Percentiles rank a stretch among this genome's conserved stretches.
Conservation (phyloP, 2,329 filamentous ascomycete species). For the Phyllosticta paracitricarpa region DNA sequence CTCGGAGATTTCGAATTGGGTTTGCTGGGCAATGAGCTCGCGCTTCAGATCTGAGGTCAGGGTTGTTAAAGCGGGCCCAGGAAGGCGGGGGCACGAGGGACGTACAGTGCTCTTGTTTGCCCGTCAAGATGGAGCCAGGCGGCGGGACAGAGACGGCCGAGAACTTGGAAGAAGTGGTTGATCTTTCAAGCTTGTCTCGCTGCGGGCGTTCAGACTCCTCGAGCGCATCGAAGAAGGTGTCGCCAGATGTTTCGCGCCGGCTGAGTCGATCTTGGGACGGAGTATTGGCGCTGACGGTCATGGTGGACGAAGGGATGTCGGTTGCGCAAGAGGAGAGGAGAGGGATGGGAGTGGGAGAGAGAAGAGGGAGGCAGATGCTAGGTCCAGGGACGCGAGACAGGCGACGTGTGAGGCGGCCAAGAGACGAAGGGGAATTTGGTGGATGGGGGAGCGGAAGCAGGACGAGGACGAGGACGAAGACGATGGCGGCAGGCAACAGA, state of each 20-base stretch:
- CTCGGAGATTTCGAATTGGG: slow-evolving; percentile 80
- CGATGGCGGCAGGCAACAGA: not conserved
- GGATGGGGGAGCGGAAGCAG: not conserved
- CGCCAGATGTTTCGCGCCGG: slow-evolving; percentile 1
- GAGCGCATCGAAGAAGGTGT: slow-evolving; percentile 6
- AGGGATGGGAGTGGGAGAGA: not conserved
- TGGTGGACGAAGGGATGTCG: not conserved
- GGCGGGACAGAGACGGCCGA: slow-evolving; percentile 39
- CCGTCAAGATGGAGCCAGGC: slow-evolving; percentile 61
- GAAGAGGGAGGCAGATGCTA: not conserved
- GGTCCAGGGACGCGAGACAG: not conserved
- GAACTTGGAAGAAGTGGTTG: slow-evolving; percentile 16
- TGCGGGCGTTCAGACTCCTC: not conserved
- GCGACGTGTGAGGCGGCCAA: slow-evolving; percentile 1
- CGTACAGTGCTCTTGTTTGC: slow-evolving; percentile 96
- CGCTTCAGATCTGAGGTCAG: slow-evolving; percentile 72
- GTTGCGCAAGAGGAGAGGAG: not conserved
- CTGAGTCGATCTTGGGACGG: slow-evolving; percentile 3
- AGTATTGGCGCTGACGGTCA: slow-evolving; percentile 1
- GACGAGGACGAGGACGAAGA: not conserved
- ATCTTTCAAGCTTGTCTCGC: slow-evolving; percentile 1
- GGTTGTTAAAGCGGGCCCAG: not conserved
- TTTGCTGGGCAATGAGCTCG: slow-evolving; percentile 84
- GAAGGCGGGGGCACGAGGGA: not conserved
- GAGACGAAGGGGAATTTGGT: not conserved